phyloP scores from a whole-genome alignment of 768 basidiomycete species.

The Leccinum truebloodii region DNA sequence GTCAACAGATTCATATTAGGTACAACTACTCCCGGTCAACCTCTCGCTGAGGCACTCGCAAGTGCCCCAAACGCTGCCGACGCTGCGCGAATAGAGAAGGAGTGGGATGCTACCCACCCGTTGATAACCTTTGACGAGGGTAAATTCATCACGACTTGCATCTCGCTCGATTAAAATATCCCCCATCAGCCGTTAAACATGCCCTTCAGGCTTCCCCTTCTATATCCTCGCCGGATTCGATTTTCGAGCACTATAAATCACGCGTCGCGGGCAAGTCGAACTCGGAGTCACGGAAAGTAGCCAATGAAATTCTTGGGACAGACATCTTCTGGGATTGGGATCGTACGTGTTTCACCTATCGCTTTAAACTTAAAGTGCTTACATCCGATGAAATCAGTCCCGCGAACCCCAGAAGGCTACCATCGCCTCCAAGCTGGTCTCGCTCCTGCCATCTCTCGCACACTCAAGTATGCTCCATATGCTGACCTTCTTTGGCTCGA shows the following conservation, averaged over 20 bases:
- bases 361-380: background rate
- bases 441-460: conserved; percentile 79
- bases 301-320: conserved; percentile 63
- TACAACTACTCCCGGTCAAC: conserved; percentile 47
- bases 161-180: conserved; percentile 1
- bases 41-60: conserved; percentile 70
- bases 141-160: conserved; percentile 52
- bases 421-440: conserved; percentile 85
- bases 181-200: conserved; percentile 23
- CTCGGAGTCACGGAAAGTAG: conserved; percentile 66
- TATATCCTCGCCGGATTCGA: conserved; percentile 38
- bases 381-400: conserved; percentile 47
- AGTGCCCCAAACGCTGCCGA: conserved; percentile 67
- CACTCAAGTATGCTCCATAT: conserved; percentile 78
- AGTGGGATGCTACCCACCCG: conserved; percentile 69
- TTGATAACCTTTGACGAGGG: conserved; percentile 87
- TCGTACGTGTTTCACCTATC: conserved; percentile 46
- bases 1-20: conserved; percentile 61
- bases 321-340: conserved; percentile 90
- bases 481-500: conserved; percentile 93
- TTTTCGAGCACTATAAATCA: conserved; percentile 57
- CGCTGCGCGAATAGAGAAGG: conserved; percentile 69
- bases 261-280: conserved; percentile 69
- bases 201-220: conserved; percentile 22
- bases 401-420: conserved; percentile 88